phyloP scores from a whole-genome alignment of 2,329 filamentous ascomycete species.

The Thermothelomyces thermophilus region DNA sequence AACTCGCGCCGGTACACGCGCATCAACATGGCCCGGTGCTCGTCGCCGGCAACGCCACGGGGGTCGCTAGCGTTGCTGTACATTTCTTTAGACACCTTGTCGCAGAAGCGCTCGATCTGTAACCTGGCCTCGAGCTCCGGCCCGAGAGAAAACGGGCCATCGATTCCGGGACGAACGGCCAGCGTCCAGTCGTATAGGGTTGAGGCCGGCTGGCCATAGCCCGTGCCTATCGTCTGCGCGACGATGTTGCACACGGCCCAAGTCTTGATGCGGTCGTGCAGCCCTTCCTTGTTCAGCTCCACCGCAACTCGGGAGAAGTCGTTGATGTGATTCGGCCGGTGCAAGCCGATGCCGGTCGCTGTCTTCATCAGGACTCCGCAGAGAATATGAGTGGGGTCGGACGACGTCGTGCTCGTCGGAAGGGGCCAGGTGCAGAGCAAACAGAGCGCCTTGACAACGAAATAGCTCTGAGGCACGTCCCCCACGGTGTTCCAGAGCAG shows the following conservation, averaged over 20 bases:
- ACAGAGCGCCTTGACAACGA: conserved; percentile 74
- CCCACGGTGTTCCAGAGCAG: conserved; percentile 72
- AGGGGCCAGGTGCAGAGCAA: conserved; percentile 76
- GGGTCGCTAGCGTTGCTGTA: conserved; percentile 72
- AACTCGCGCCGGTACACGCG: conserved; percentile 60
- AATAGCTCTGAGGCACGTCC: conserved; percentile 71
- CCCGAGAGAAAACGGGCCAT: conserved; percentile 52
- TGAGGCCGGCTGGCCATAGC: conserved; percentile 74
- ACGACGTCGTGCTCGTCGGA: conserved; percentile 72
- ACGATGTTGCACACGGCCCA: conserved; percentile 86
- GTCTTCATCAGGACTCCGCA: conserved; percentile 83
- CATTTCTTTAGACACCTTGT: conserved; percentile 72
- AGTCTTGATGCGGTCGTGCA: conserved; percentile 70
- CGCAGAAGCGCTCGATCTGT: conserved; percentile 66
- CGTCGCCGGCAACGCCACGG: conserved; percentile 60
- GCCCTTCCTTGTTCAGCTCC: conserved; percentile 70
- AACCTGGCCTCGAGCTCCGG: conserved; percentile 61
- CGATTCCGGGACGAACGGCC: conserved; percentile 53
- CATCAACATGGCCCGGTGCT: conserved; percentile 60
- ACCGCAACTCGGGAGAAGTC: conserved; percentile 73
- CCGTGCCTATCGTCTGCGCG: conserved; percentile 73
- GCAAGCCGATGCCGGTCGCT: conserved; percentile 74
- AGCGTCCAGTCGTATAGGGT: conserved; percentile 71
- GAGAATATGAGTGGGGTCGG: conserved; percentile 74
- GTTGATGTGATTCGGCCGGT: conserved; percentile 73